phyloP scores from a whole-genome alignment of 495 filamentous ascomycete species.

The Trypethelium eluteriae region DNA sequence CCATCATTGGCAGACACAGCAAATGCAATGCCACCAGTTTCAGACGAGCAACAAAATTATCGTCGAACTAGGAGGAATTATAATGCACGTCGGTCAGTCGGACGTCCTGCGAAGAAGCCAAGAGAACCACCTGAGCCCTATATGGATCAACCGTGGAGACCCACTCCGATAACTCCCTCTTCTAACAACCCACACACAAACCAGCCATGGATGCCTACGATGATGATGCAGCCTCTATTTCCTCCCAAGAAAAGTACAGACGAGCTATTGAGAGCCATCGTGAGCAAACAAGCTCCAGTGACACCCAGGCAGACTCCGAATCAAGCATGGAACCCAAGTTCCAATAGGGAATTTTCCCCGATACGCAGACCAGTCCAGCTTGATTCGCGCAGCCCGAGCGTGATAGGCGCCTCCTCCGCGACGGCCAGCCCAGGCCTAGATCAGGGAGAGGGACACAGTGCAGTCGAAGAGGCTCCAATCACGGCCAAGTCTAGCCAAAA shows the following conservation, averaged over 20 bases:
- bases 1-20: background rate
- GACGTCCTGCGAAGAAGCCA: background rate
- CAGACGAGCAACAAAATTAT: too few relatives aligned
- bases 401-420: background rate
- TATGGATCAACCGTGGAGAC: background rate
- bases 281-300: background rate
- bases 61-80: background rate
- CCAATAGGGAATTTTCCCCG: background rate
- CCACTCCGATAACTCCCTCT: background rate
- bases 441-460: background rate
- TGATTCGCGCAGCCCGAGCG: background rate
- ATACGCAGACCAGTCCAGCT: background rate
- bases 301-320: background rate
- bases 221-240: background rate
- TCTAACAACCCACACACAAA: background rate
- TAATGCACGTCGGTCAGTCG: background rate
- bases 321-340: background rate
- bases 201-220: background rate
- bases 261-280: background rate
- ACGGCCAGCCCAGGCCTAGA: background rate
- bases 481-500: background rate
- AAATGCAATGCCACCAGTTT: too few relatives aligned
- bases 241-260: constrained; percentile 1
- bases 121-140: background rate
- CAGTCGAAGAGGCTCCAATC: background rate